Evolutionary conservation across 352 stramenopile genomes (phyloP).

Genomic region (Pythium sp.): DNA sequence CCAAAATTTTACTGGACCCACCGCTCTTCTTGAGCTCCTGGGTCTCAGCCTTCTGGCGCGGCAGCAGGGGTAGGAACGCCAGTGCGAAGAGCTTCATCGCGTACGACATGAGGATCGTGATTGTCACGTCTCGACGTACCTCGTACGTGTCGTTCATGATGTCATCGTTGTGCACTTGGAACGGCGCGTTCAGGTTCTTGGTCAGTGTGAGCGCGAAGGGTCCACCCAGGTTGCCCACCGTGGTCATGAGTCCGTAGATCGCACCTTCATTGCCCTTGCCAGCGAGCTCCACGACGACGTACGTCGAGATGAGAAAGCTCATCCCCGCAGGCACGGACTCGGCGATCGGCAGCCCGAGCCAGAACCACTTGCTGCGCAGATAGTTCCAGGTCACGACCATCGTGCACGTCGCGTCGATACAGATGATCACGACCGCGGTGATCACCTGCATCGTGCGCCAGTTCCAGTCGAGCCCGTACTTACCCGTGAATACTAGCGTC

Average conservation of each 20-base stretch:
- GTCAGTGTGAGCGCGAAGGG: background rate
- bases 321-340: background rate
- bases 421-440: no score
- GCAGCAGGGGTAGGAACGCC: background rate
- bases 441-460: no score
- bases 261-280: background rate
- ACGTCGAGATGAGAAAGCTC: background rate
- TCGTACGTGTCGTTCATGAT: background rate
- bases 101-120: constrained; percentile 1
- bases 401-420: no score
- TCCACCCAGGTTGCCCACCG: background rate
- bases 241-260: background rate
- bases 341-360: background rate
- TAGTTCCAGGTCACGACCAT: background rate
- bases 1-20: background rate
- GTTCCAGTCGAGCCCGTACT: no score
- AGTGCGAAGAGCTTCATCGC: background rate
- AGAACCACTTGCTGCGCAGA: background rate
- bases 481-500: no score
- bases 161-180: background rate
- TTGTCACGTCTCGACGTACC: background rate
- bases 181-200: background rate
- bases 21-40: background rate
- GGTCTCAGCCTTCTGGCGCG: background rate
- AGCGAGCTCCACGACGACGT: background rate